A percentile compares a stretch with the other conserved stretches of the same genome.
These are phyloP conservation scores for Periconia sp. DNA, from an alignment of 2,329 filamentous ascomycete genomes.

Conservation along the genomic window DNA sequence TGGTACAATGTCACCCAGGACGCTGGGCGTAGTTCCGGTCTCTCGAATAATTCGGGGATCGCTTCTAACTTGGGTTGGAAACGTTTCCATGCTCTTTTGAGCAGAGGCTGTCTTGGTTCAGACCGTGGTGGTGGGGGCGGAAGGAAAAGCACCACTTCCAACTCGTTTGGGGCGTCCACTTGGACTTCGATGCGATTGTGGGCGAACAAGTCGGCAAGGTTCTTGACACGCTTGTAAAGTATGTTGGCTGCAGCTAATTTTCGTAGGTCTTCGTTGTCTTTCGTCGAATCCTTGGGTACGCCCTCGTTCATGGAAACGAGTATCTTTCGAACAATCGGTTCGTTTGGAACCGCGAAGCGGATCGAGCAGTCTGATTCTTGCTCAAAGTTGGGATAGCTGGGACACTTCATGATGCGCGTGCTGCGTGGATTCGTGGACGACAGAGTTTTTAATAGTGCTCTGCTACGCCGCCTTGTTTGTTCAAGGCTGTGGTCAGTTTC, in stretches of 20 bases:
- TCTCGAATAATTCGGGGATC: no score
- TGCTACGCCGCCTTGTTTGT: no score
- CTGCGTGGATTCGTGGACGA: not conserved
- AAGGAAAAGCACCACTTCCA: constrained; percentile 1
- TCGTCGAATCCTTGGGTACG: no score
- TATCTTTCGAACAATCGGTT: constrained; percentile 2
- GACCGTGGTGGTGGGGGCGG: not conserved
- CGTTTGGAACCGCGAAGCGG: constrained; percentile 2
- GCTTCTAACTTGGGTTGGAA: no score
- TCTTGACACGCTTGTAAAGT: constrained; percentile 1
- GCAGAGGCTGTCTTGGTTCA: no score
- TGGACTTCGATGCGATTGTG: constrained; percentile 1
- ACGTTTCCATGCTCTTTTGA: no score
- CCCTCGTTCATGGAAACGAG: not conserved
- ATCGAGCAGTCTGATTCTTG: constrained; percentile 1
- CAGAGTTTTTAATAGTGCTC: not conserved
- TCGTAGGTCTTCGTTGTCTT: not conserved
- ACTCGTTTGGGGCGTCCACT: not conserved
- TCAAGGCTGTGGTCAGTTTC: no score
- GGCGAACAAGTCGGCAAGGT: not conserved
- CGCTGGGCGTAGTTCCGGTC: no score
- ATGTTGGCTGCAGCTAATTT: not conserved
- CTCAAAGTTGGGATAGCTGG: constrained; percentile 6
- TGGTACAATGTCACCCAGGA: no score
- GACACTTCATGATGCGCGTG: not conserved